Percentiles rank a stretch among this genome's conserved stretches.
phyloP scores from a whole-genome alignment of 2,329 filamentous ascomycete genomes.

The Arthrobotrys musiformis region DNA sequence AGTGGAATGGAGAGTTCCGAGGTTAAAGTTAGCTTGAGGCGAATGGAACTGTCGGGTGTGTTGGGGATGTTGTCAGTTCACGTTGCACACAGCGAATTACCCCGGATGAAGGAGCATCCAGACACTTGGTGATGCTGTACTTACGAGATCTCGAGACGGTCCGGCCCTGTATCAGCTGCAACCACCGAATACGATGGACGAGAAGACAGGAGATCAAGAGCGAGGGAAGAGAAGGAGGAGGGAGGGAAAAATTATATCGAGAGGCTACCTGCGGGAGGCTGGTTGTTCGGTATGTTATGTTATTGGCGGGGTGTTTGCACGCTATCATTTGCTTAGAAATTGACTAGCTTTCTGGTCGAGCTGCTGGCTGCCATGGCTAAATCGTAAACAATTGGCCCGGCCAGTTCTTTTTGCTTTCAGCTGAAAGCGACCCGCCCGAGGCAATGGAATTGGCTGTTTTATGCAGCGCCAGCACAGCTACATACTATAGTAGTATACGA shows the following conservation, averaged over 20 bases:
- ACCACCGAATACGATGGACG: neutral
- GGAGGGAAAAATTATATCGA: neutral
- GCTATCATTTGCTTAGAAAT: constrained; percentile 4
- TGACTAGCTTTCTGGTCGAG: neutral
- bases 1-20: constrained; percentile 15
- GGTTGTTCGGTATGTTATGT: neutral
- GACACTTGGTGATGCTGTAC: neutral
- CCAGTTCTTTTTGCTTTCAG: constrained; percentile 17
- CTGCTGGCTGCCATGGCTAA: constrained; percentile 34
- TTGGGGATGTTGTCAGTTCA: constrained; percentile 33
- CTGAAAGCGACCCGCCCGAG: constrained; percentile 27
- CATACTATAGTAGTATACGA: neutral
- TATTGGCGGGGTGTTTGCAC: constrained; percentile 7
- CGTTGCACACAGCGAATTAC: neutral
- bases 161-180: neutral
- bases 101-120: no score
- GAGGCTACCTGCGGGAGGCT: constrained; percentile 1
- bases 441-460: constrained; percentile 21
- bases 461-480: constrained; percentile 46
- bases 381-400: constrained; percentile 25
- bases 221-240: neutral
- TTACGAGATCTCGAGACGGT: neutral
- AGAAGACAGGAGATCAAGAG: neutral
- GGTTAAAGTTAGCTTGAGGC: constrained; percentile 17
- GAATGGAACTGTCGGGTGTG: constrained; percentile 39